A percentile compares a stretch with the other conserved stretches of the same genome.
These are phyloP conservation scores for Lachnellula cervina DNA, from an alignment of 2,329 filamentous ascomycete genomes.

Conservation along the genomic window DNA sequence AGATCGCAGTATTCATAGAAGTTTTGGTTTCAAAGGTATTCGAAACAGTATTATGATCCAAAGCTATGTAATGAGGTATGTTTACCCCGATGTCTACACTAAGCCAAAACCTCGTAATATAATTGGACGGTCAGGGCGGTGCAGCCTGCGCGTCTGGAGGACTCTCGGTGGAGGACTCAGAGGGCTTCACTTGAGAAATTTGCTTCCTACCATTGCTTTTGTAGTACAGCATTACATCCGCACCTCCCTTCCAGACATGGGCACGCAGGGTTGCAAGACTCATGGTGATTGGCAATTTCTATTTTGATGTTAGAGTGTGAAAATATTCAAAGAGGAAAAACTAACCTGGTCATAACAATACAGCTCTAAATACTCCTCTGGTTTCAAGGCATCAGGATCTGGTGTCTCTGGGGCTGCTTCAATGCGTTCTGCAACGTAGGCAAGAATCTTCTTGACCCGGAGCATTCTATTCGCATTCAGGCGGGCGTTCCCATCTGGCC, in stretches of 20 bases:
- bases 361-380: slow-evolving; percentile 90
- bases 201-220: slow-evolving; percentile 72
- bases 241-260: slow-evolving; percentile 92
- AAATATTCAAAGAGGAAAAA: background rate
- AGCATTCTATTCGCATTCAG: slow-evolving; percentile 97
- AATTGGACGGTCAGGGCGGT: background rate
- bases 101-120: too few relatives aligned
- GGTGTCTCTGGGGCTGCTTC: slow-evolving; percentile 61
- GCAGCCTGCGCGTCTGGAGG: slow-evolving; percentile 4
- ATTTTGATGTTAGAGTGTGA: slow-evolving; percentile 6
- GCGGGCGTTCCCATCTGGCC: slow-evolving; percentile 75
- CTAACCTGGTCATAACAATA: slow-evolving; percentile 89
- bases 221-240: slow-evolving; percentile 86
- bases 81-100: too few relatives aligned
- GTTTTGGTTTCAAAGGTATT: too few relatives aligned
- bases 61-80: too few relatives aligned
- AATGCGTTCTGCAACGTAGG: slow-evolving; percentile 88
- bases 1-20: too few relatives aligned
- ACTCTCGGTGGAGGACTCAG: slow-evolving; percentile 1
- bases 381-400: slow-evolving; percentile 58
- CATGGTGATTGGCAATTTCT: slow-evolving; percentile 69
- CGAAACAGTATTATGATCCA: too few relatives aligned
- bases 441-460: slow-evolving; percentile 87
- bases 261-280: slow-evolving; percentile 89
- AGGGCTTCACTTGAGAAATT: slow-evolving; percentile 17